A percentile compares a stretch with the other conserved stretches of the same genome.
Conservation (phyloP, 2,329 filamentous ascomycete genomes). For the Aspergillus ochraceoroseus region DNA sequence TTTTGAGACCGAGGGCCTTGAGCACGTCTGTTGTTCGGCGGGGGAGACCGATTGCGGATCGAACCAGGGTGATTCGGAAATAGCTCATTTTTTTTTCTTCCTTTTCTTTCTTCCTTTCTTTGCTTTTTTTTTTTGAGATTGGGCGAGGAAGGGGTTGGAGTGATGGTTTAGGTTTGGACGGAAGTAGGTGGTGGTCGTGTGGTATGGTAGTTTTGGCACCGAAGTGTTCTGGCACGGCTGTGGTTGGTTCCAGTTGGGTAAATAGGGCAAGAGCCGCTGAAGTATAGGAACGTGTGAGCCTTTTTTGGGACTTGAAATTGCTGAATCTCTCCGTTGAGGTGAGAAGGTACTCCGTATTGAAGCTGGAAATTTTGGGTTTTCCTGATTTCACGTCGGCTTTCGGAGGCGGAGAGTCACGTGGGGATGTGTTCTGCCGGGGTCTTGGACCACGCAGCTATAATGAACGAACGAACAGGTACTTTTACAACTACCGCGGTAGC, state of each 20-base stretch:
- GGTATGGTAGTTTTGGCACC: no score
- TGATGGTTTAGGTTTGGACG: no score
- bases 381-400: constrained; percentile 14
- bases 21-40: constrained; percentile 74
- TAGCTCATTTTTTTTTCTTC: constrained; percentile 57
- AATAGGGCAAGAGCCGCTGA: no score
- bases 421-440: constrained; percentile 16
- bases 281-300: no score
- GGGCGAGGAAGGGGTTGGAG: no score
- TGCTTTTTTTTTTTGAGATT: constrained; percentile 2
- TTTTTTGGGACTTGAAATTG: background rate
- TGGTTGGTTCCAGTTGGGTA: no score
- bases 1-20: constrained; percentile 75
- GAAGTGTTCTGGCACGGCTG: no score
- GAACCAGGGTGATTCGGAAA: constrained; percentile 88
- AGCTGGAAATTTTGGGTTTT: constrained; percentile 19
- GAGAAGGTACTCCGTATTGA: no score
- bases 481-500: no score
- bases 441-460: constrained; percentile 1
- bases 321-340: background rate
- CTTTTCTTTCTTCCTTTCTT: background rate
- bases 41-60: constrained; percentile 84
- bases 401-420: constrained; percentile 36
- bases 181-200: no score
- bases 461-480: no score